Evolutionary conservation across 2,329 filamentous ascomycete genomes (phyloP).

Genomic region (Colletotrichum sp.): DNA sequence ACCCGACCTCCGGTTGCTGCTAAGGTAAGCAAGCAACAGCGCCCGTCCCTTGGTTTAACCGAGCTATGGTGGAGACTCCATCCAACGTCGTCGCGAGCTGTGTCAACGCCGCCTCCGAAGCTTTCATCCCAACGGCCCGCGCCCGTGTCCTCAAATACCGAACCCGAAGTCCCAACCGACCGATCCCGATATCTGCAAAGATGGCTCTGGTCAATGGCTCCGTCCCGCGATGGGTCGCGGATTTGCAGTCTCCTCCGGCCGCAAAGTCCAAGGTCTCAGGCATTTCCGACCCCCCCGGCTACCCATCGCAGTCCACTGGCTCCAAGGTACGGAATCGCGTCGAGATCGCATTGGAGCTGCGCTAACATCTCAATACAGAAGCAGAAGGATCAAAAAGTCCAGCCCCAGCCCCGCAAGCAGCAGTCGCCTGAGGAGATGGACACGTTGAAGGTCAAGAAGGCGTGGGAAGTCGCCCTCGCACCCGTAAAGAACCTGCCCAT

Average conservation of each 20-base stretch:
- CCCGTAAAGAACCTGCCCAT: constrained; percentile 95
- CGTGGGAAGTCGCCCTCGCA: constrained; percentile 94
- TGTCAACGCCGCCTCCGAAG: neutral
- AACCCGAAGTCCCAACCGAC: neutral
- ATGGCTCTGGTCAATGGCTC: constrained; percentile 29
- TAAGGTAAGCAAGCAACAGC: constrained; percentile 15
- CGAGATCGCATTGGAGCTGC: neutral
- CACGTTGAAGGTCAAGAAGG: constrained; percentile 95
- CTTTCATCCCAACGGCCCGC: neutral
- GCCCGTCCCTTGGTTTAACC: neutral
- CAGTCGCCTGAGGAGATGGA: constrained; percentile 88
- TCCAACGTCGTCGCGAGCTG: constrained; percentile 3
- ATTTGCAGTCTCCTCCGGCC: constrained; percentile 74
- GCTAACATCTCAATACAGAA: constrained; percentile 40
- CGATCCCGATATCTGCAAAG: neutral
- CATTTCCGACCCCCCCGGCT: constrained; percentile 88
- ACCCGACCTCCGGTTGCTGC: neutral
- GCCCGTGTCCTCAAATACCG: neutral
- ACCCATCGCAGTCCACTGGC: constrained; percentile 58
- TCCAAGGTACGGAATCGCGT: constrained; percentile 57
- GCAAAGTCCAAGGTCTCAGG: constrained; percentile 68
- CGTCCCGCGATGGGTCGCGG: constrained; percentile 80
- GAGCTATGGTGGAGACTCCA: neutral
- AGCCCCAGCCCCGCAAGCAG: constrained; percentile 63
- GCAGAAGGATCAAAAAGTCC: constrained; percentile 51